Evolutionary conservation across 2,329 filamentous ascomycete species (phyloP), one percentile per base, ranked within the genome.

Genomic region (Myriosclerotinia scirpicola): DNA sequence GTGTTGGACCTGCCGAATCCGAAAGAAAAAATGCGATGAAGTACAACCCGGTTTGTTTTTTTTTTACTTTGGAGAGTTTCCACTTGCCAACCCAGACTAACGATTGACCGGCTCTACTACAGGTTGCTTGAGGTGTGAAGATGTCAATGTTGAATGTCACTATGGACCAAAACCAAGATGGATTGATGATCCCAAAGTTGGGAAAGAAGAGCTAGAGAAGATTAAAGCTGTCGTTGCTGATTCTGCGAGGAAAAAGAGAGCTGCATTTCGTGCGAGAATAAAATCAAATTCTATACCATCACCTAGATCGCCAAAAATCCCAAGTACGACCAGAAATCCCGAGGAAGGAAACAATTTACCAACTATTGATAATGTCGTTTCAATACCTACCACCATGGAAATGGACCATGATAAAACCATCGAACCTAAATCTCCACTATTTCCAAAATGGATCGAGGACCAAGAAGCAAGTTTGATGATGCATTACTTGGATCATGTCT

Each of bases 1-100:
- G 68, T 89, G 86, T 83, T 88, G 87, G 76, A 88, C 85, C 52
- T 88, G 86, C 81, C 81, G 86, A 75, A 77, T 88, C 71, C 80
- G 86, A 73, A 81, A 85, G 69, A 88, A 88, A 79, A 88, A 88
- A 81, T 88, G 86, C 78, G 86, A 88, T 73, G 86, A 88, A 77
- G 83, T 83, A 71, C 79, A 81, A 64, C 85, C 85, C 63, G 79
- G 80, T 74, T 88, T 5, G 55, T 59, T 30, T 4, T 58, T 4
- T 58, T 17, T 2, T 2, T 14, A 34, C 5, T 17, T 44, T 44
- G 11, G 15, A 17, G 42, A 14, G 8, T 59, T n/a, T 26, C 26
- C 20, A 7, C 17, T 15, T 59, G 11, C 55, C 26, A 26, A 46
- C 46, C 5, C 3, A 11, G 15, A 46, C 11, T 15, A 15, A 59